These are phyloP conservation scores for Pichia sp. DNA, from an alignment of 1,139 yeast genomes.

Conservation along the genomic window DNA sequence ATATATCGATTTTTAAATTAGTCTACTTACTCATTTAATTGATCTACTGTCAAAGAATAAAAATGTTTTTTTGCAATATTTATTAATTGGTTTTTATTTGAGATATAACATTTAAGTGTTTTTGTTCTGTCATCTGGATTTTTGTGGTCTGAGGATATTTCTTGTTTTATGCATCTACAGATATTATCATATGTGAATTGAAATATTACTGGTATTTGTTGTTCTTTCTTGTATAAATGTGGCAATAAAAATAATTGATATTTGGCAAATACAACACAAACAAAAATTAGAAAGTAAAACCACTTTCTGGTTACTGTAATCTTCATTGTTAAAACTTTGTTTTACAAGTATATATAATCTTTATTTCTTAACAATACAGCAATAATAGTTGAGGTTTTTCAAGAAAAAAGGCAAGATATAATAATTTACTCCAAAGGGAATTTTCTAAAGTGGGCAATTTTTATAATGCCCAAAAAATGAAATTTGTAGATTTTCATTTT, in stretches of 20 bases:
- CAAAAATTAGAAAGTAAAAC: background rate
- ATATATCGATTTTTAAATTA: no score
- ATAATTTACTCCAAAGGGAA: no score
- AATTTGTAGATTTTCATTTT: no score
- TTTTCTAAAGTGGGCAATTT: no score
- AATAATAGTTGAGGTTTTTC: no score
- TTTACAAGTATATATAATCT: no score
- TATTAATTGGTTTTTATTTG: slow-evolving; percentile 3
- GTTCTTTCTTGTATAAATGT: background rate
- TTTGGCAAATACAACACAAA: background rate
- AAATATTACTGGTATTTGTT: slow-evolving; percentile 4
- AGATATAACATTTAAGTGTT: slow-evolving; percentile 1
- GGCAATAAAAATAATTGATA: background rate
- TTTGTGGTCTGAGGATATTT: background rate
- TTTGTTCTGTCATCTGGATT: background rate
- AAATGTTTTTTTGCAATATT: slow-evolving; percentile 4
- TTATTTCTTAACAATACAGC: no score
- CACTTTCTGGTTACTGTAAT: background rate
- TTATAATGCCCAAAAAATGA: no score
- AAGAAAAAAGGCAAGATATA: no score
- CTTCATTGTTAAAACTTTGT: no score
- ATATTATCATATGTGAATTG: slow-evolving; percentile 4
- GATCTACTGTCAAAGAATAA: background rate
- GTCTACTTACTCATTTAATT: slow-evolving; percentile 9
- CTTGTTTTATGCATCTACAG: slow-evolving; percentile 3